Conservation (phyloP, 2,329 filamentous ascomycete species). For the Daldinia sp. region DNA sequence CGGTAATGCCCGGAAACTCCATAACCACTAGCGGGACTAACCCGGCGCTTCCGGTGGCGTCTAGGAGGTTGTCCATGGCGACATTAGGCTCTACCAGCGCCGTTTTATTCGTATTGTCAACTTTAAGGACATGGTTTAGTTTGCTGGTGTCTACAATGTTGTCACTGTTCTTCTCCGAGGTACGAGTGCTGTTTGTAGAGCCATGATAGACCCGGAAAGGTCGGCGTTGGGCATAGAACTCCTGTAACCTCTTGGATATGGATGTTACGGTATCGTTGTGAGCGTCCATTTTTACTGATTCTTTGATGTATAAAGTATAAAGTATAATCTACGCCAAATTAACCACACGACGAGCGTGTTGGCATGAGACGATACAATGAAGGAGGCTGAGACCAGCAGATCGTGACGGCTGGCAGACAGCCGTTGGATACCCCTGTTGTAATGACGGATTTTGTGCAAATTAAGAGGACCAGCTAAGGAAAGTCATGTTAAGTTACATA, state of each 20-base stretch:
- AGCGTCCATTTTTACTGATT: too few species aligned
- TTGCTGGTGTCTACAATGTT: constrained; percentile 75
- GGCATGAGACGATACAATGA: not conserved
- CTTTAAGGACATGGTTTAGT: constrained; percentile 70
- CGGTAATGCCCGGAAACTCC: constrained; percentile 80
- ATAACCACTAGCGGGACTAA: constrained; percentile 75
- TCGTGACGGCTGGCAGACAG: not conserved
- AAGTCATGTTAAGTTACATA: not conserved
- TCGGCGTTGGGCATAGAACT: constrained; percentile 58
- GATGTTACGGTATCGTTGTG: constrained; percentile 59
- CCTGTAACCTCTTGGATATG: constrained; percentile 58
- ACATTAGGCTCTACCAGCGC: constrained; percentile 79
- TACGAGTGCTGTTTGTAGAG: constrained; percentile 80
- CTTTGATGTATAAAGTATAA: too few species aligned
- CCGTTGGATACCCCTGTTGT: not conserved
- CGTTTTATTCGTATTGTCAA: constrained; percentile 66
- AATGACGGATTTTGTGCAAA: not conserved
- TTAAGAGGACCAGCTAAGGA: not conserved
- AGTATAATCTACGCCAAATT: too few species aligned
- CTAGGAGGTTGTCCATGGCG: constrained; percentile 73
- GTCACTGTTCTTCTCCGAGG: constrained; percentile 60
- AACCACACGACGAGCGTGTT: not conserved
- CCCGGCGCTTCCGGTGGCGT: constrained; percentile 65
- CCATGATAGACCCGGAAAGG: constrained; percentile 83
- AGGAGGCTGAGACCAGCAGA: not conserved